Evolutionary conservation across 2,329 filamentous ascomycete genomes (phyloP), one percentile per base, ranked within the genome.

Genomic region (Colletotrichum plurivorum): DNA sequence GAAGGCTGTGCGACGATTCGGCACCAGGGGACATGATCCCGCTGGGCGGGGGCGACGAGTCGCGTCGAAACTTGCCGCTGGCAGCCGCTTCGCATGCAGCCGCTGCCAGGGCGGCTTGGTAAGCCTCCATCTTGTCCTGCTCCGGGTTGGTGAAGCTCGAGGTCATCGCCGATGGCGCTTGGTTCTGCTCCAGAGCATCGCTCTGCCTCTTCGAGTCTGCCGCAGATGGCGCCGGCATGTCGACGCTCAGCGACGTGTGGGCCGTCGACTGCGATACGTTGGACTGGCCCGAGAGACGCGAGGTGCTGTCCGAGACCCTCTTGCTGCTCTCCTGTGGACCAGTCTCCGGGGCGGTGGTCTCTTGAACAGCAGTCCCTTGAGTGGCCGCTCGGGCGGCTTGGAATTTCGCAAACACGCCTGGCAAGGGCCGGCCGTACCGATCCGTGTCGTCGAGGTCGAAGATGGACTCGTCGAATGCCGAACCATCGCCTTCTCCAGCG

Each of bases 31-130:
- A 73, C 46, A 72, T 71, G 16, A 72, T 74, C 8, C 75, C 74
- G 20, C 75, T 74, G 8, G 77, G 77, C 1, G 80, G 73, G 9
- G 85, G 83, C 15, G 84, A 85, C 1, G 83, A 83, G 63, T 88
- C 86, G 15, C 93, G 87, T 16, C 88, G 84, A 73, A 97, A 95
- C 65, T 93, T 91, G 3, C 94, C 94, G 45, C 91, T 91, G 1
- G 89, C 89, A 22, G 90, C 92, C 6, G 94, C 94, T 76, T 92
- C 87, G 70, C 92, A 91, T 10, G 94, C 92, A 7, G 94, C 95
- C 54, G 93, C 91, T 2, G 94, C 94, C 5, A 98, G 85, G 1
- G 94, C 94, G 60, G 92, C 92, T 76, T 97, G 94, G 75, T 98
- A 95, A 1, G 89, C 92, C 49, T 90, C 89, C 65, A 83, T 80